Conservation (phyloP, 371 early-diverging fungal species). For the Mucor racemosus region DNA sequence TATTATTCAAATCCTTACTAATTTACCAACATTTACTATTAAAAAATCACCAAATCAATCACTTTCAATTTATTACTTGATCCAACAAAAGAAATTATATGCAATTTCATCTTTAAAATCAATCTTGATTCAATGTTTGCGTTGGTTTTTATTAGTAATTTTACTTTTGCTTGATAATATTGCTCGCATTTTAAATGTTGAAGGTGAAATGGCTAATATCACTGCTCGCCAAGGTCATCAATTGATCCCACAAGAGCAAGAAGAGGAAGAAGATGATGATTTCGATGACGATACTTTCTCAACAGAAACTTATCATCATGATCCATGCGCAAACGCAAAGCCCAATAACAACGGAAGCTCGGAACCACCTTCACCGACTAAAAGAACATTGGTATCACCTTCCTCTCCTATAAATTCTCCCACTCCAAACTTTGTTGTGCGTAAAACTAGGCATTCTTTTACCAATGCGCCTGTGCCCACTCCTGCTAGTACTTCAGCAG, state of each 20-base stretch:
- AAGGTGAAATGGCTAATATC: slow-evolving; percentile 34
- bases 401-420: slow-evolving; percentile 13
- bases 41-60: not conserved
- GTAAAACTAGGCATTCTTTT: slow-evolving; percentile 3
- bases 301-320: slow-evolving; percentile 5
- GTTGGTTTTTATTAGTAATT: slow-evolving; percentile 33
- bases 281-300: not conserved
- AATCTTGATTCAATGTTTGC: slow-evolving; percentile 19
- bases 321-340: slow-evolving; percentile 18
- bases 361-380: slow-evolving; percentile 17
- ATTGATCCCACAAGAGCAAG: not conserved
- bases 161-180: slow-evolving; percentile 38
- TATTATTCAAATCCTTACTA: slow-evolving; percentile 33
- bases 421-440: slow-evolving; percentile 12
- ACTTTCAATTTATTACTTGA: not conserved
- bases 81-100: slow-evolving; percentile 3
- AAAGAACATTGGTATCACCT: slow-evolving; percentile 16
- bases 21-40: slow-evolving; percentile 19
- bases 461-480: slow-evolving; percentile 3
- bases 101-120: slow-evolving; percentile 12
- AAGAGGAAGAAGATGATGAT: slow-evolving; percentile 3
- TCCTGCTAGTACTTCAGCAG: not conserved
- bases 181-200: slow-evolving; percentile 35
- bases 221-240: not conserved
- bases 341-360: slow-evolving; percentile 9